A percentile compares a stretch with the other conserved stretches of the same genome.
These are phyloP conservation scores for Corallochytrium limacisporum DNA, from an alignment of 78 protist genomes.

Conservation along the genomic window DNA sequence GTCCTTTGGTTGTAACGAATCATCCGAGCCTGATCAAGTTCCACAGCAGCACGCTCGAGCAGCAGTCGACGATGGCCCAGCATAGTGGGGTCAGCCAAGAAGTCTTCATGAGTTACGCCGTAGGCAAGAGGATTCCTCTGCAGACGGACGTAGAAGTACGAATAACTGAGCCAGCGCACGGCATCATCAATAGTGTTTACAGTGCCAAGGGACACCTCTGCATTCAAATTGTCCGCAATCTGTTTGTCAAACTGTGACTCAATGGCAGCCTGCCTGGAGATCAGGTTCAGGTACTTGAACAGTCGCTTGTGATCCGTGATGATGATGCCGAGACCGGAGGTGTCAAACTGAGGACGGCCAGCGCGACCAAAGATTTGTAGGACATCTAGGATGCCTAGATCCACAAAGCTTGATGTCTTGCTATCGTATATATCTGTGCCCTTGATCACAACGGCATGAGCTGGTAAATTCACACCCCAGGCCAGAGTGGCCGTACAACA, in stretches of 20 bases:
- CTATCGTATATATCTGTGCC: constrained; percentile 84
- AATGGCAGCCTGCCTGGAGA: constrained; percentile 64
- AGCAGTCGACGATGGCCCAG: constrained; percentile 22
- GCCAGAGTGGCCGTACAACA: constrained; percentile 96
- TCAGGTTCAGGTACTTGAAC: constrained; percentile 50
- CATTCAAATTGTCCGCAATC: constrained; percentile 82
- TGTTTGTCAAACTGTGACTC: constrained; percentile 48
- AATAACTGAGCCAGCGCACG: constrained; percentile 81
- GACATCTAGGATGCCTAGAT: constrained; percentile 85
- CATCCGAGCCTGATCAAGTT: constrained; percentile 60
- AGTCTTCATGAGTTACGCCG: constrained; percentile 50
- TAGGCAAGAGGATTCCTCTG: constrained; percentile 74
- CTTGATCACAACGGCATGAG: constrained; percentile 96
- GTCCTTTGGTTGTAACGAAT: constrained; percentile 59
- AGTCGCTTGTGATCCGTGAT: constrained; percentile 77
- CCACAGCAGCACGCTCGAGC: constrained; percentile 42
- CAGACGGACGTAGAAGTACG: constrained; percentile 87
- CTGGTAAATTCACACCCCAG: constrained; percentile 99
- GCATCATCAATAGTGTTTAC: constrained; percentile 81
- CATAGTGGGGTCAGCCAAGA: neutral
- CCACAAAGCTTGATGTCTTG: constrained; percentile 30
- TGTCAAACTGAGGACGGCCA: constrained; percentile 98
- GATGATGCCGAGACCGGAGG: constrained; percentile 80
- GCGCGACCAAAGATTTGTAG: constrained; percentile 96
- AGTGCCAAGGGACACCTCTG: constrained; percentile 95